Base-by-base conservation (phyloP, 179 eudicot species). In the Spergularia azorica region DNA sequence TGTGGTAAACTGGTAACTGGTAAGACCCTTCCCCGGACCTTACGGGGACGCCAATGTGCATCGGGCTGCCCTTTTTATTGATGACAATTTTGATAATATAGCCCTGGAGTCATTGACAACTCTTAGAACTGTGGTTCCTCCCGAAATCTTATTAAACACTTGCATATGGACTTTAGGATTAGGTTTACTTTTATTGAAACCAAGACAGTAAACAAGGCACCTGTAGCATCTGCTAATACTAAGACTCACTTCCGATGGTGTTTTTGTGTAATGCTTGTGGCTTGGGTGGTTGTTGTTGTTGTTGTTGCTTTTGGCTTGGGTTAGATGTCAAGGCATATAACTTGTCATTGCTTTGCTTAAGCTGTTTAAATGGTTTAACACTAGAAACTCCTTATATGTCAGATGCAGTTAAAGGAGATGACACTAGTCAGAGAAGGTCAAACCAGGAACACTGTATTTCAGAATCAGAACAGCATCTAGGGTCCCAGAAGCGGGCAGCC, bases 401-500 rank as follows among this genome's bases (percentile, higher is more conserved):
- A 88, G 99, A 94, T 88, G 95, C 94, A 79, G 80, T 76, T 62
- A 88, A 92, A 72, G 86, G 84, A 79, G 94, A 89, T 66, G 97
- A 94, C 71, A 41, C 86, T 43, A 65, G 84, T 84, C 94, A 91
- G 69, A 82, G 89, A 82, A 87, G 92, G 82, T 70, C 84, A 62
- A 86, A 59, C 81, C 95, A 89, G 81, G 95, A 92, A 78, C 72
- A 82, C 48, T 74, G 79, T 75, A 67, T 83, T 68, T 77, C 89
- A 56, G 97, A 92, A 77, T 80, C 88, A 61, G 97, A 91, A 79
- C 92, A 86, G 83, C 98, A 88, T 71, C 82, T 79, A 17, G 87
- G 88, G 63, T 84, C 78, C 48, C 81, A 88, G 79, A 82, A 83
- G 71, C 87, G 93, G 85, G 92, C 96, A 50, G 79, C 92, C 64